Evolutionary conservation across 75 land plant species (phyloP), one percentile per base, ranked within the genome.

Genomic region (Azolla pinnata): DNA sequence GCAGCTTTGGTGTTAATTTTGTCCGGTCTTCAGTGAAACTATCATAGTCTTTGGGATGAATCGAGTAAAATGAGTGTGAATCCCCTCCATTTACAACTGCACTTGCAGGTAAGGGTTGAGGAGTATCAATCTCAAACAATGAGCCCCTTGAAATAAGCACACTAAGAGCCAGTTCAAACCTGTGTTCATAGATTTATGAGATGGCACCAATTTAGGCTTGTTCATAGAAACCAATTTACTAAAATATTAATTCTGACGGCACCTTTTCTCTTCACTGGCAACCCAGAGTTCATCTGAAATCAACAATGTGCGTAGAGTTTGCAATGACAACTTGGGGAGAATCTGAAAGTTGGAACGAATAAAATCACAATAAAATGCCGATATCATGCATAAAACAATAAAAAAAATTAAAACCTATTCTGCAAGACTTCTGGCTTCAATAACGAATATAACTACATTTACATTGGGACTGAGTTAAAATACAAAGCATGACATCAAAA

Each of bases 201-300:
- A 7, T n/a, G 7, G 1, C 72, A 87, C 97, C 93, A n/a, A n/a
- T n/a, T n/a, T n/a, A n/a, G n/a, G n/a, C n/a, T n/a, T n/a, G n/a
- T n/a, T n/a, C n/a, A n/a, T n/a, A n/a, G n/a, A n/a, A n/a, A n/a
- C n/a, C n/a, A n/a, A n/a, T n/a, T n/a, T n/a, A n/a, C n/a, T n/a
- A n/a, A 50, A n/a, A 50, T 50, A 20, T 7, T 50, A 50, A n/a
- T 4, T 7, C 18, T 4, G 2, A 7, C 8, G 7, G 1, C 72
- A 87, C 97, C 93, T 57, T 75, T 82, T 84, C 62, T 92, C 97
- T 78, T 92, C 97, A 78, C 72, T 84, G 48, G 83, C 86, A 20
- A 92, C 82, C 97, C 93, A 92, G 24, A 92, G 73, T 54, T 84
- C 86, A 81, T 92, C 88, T 28, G 97, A 84, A 31, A 89, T 92